A percentile compares a stretch with the other conserved stretches of the same genome.
Conservation (phyloP, 805 yeast genomes). For the Wickerhamiella azymoides region DNA sequence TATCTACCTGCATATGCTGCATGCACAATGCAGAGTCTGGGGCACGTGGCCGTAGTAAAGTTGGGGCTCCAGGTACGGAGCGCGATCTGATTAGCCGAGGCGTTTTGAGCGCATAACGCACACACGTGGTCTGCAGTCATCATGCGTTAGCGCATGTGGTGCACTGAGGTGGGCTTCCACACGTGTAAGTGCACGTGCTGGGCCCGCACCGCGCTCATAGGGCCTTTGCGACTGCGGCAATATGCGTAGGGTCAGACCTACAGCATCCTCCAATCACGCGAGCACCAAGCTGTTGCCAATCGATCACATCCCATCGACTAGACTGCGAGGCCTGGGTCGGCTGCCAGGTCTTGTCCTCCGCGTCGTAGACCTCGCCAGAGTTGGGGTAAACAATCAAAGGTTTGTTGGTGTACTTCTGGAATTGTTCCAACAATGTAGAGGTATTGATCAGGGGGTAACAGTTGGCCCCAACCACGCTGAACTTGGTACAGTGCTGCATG, state of each 20-base stretch:
- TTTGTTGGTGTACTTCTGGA: constrained; percentile 7
- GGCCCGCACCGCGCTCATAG: too few species aligned
- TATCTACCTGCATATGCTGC: too few species aligned
- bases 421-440: constrained; percentile 25
- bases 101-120: too few species aligned
- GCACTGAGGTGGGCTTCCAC: too few species aligned
- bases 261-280: constrained; percentile 66
- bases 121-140: too few species aligned
- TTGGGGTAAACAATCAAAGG: constrained; percentile 58
- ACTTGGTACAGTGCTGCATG: constrained; percentile 20
- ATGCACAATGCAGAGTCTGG: too few species aligned
- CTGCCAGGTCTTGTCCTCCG: constrained; percentile 32
- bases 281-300: constrained; percentile 32
- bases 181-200: too few species aligned
- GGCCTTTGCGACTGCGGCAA: constrained; percentile 10
- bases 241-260: constrained; percentile 45
- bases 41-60: too few species aligned
- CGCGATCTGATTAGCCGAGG: too few species aligned
- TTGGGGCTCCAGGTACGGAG: too few species aligned
- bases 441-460: constrained; percentile 42
- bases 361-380: constrained; percentile 55
- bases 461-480: constrained; percentile 41
- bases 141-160: not conserved
- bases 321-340: constrained; percentile 8
- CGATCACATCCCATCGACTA: constrained; percentile 28